phyloP scores from a whole-genome alignment of 169 alveolate species.

The Cryptosporidium ubiquitum region DNA sequence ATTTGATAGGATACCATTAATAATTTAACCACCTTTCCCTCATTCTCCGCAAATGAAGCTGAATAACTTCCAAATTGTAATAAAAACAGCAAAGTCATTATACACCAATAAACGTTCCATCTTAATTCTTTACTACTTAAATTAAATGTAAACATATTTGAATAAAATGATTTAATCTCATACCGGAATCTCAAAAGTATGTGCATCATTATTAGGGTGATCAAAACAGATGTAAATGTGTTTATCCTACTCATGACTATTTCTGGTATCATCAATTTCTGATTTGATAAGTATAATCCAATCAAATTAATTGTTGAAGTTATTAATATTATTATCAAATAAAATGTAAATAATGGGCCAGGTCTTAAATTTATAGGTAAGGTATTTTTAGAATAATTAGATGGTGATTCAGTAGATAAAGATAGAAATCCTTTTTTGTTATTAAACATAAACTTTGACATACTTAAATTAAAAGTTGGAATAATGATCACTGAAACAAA shows the following conservation, averaged over 20 bases:
- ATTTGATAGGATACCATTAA: constrained; percentile 26
- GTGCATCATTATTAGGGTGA: background rate
- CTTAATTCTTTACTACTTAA: background rate
- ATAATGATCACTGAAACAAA: background rate
- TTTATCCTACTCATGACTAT: background rate
- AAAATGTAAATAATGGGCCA: background rate
- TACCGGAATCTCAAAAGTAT: background rate
- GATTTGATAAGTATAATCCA: background rate
- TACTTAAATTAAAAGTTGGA: background rate
- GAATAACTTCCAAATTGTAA: constrained; percentile 17
- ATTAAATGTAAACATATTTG: background rate
- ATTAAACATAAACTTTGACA: constrained; percentile 9
- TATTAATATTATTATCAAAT: background rate
- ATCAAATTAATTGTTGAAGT: background rate
- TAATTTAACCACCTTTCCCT: constrained; percentile 4
- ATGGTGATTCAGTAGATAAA: background rate
- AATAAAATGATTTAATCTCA: constrained; percentile 11
- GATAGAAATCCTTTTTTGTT: background rate
- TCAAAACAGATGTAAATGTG: background rate
- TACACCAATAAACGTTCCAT: constrained; percentile 43
- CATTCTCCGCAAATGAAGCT: constrained; percentile 15
- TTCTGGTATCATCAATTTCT: background rate
- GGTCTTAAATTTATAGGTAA: background rate
- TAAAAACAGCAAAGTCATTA: background rate
- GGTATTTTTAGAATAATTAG: background rate